Evolutionary conservation across 257 asterid genomes (phyloP).

Genomic region (Przewalskia tangutica): DNA sequence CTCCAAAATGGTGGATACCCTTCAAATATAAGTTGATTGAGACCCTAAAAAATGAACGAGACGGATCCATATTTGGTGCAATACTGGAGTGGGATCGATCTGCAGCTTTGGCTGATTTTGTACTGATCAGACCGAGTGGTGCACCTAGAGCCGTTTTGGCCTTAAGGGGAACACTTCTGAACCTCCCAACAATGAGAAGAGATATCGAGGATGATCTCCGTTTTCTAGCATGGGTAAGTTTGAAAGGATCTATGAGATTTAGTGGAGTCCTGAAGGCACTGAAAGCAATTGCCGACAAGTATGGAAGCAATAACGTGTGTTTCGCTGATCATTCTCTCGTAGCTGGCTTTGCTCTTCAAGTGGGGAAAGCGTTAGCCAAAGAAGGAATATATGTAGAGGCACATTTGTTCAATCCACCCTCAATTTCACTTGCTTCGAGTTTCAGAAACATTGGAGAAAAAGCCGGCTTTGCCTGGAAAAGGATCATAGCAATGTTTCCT

Average conservation of each 20-base stretch:
- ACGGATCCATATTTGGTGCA: slow-evolving; percentile 90
- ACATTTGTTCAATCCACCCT: slow-evolving; percentile 93
- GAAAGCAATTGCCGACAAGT: slow-evolving; percentile 44
- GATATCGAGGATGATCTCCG: slow-evolving; percentile 92
- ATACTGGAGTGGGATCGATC: slow-evolving; percentile 90
- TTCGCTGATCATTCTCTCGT: slow-evolving; percentile 88
- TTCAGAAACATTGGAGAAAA: slow-evolving; percentile 60
- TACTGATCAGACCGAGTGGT: slow-evolving; percentile 71
- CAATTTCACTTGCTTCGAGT: slow-evolving; percentile 78
- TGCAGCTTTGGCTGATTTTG: slow-evolving; percentile 73
- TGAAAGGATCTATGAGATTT: slow-evolving; percentile 86
- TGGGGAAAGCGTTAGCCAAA: slow-evolving; percentile 89
- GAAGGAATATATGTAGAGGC: slow-evolving; percentile 85
- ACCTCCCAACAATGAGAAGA: slow-evolving; percentile 70
- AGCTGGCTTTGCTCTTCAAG: slow-evolving; percentile 96
- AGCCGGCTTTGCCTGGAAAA: slow-evolving; percentile 67
- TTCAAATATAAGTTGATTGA: slow-evolving; percentile 78
- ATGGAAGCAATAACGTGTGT: slow-evolving; percentile 68
- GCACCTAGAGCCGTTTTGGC: slow-evolving; percentile 86
- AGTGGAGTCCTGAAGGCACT: slow-evolving; percentile 40
- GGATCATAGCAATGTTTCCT: slow-evolving; percentile 57
- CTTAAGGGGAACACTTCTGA: slow-evolving; percentile 78
- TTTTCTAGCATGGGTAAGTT: slow-evolving; percentile 82
- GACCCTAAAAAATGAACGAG: slow-evolving; percentile 71
- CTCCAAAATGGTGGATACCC: slow-evolving; percentile 98